A percentile compares a stretch with the other conserved stretches of the same genome.
Conservation (phyloP, 2,329 filamentous ascomycete species). For the Ophiognomonia clavigignenti-juglandacearum region DNA sequence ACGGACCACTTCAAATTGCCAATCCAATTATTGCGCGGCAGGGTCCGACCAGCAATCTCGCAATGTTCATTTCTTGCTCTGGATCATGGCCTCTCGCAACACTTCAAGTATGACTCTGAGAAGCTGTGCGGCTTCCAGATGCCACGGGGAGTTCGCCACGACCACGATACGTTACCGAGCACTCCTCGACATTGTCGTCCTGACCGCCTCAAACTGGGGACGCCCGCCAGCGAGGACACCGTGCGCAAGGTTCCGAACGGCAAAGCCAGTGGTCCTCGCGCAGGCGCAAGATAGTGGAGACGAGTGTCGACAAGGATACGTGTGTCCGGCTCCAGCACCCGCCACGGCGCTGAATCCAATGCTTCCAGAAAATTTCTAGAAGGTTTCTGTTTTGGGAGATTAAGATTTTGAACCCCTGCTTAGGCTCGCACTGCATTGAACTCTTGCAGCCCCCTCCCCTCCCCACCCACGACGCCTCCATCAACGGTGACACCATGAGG, state of each 20-base stretch:
- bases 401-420: too few species aligned
- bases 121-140: neutral
- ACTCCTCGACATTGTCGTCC: neutral
- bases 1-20: neutral
- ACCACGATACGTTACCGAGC: too few species aligned
- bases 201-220: constrained; percentile 6
- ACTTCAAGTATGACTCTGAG: neutral
- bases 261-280: neutral
- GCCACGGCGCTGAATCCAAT: neutral
- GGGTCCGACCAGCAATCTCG: neutral
- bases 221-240: constrained; percentile 3
- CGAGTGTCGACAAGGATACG: neutral
- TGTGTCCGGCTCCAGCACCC: neutral
- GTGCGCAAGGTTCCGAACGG: constrained; percentile 8
- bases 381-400: constrained; percentile 8
- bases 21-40: neutral
- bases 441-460: too few species aligned
- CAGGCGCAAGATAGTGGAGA: neutral
- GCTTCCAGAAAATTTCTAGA: constrained; percentile 15
- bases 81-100: neutral
- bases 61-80: neutral
- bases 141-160: too few species aligned
- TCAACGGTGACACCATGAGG: too few species aligned
- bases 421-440: too few species aligned
- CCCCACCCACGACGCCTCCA: too few species aligned